phyloP scores from a whole-genome alignment of 495 filamentous ascomycete species.

The Cercophora scortea region DNA sequence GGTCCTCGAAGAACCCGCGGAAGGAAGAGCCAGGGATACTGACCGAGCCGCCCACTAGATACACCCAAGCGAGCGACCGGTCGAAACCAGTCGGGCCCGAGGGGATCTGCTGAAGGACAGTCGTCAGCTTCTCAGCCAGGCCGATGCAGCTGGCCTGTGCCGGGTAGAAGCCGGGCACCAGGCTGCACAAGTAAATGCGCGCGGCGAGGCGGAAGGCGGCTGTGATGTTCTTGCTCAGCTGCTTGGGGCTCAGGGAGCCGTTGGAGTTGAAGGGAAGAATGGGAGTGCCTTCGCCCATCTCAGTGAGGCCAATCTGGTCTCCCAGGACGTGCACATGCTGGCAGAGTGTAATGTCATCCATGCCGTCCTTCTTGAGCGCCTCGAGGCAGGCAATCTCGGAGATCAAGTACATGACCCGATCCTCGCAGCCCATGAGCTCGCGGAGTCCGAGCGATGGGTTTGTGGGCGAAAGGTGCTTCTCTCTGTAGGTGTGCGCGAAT shows the following conservation, averaged over 20 bases:
- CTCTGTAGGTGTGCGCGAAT: conserved; percentile 87
- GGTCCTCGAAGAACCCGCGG: conserved; percentile 64
- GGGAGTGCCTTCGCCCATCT: conserved; percentile 44
- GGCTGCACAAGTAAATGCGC: conserved; percentile 87
- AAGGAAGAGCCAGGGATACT: conserved; percentile 64
- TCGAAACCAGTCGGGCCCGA: conserved; percentile 76
- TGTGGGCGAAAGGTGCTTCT: conserved; percentile 70
- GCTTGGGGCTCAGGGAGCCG: conserved; percentile 71
- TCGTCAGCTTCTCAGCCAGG: conserved; percentile 65
- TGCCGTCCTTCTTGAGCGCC: conserved; percentile 70
- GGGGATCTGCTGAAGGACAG: conserved; percentile 69
- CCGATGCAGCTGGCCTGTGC: conserved; percentile 59
- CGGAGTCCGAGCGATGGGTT: conserved; percentile 65
- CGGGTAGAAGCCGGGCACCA: conserved; percentile 81
- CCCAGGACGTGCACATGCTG: conserved; percentile 75
- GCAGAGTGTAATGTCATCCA: conserved; percentile 78
- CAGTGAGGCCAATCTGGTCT: conserved; percentile 73
- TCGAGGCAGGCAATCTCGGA: conserved; percentile 96
- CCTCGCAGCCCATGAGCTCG: conserved; percentile 97
- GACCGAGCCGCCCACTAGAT: conserved; percentile 74
- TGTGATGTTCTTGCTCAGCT: conserved; percentile 79
- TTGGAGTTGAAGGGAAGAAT: conserved; percentile 52
- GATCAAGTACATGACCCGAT: conserved; percentile 95
- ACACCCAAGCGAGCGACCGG: conserved; percentile 85
- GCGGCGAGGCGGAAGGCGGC: conserved; percentile 85